phyloP scores from a whole-genome alignment of 768 basidiomycete species.

The Calvatia gigantea region DNA sequence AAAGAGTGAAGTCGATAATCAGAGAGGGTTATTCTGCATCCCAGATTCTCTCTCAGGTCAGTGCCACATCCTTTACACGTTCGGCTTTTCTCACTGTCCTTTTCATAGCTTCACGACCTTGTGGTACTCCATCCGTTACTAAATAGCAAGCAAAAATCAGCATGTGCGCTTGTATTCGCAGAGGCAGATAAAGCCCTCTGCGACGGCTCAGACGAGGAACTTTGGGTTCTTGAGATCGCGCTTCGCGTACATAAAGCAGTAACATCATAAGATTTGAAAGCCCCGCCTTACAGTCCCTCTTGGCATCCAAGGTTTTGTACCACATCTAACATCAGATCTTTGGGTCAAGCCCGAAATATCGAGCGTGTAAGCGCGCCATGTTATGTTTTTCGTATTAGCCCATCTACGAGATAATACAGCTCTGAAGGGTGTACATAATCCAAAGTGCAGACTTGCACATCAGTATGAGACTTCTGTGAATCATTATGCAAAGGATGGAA shows the following conservation, averaged over 20 bases:
- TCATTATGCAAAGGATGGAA: slow-evolving; percentile 20
- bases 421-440: not conserved
- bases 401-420: slow-evolving; percentile 11
- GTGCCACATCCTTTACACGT: slow-evolving; percentile 19
- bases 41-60: slow-evolving; percentile 85
- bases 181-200: slow-evolving; percentile 95
- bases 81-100: not conserved
- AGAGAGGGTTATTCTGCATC: slow-evolving; percentile 91
- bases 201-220: slow-evolving; percentile 95
- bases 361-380: slow-evolving; percentile 6
- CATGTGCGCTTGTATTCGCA: slow-evolving; percentile 79
- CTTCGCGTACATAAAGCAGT: slow-evolving; percentile 70
- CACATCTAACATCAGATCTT: not conserved
- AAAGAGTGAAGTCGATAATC: slow-evolving; percentile 71
- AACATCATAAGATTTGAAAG: slow-evolving; percentile 19
- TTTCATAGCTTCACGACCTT: slow-evolving; percentile 79
- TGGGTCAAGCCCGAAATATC: not conserved
- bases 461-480: slow-evolving; percentile 7
- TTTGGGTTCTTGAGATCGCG: slow-evolving; percentile 92
- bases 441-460: not conserved
- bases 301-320: no score
- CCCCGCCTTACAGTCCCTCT: no score
- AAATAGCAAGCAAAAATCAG: slow-evolving; percentile 75
- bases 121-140: slow-evolving; percentile 82
- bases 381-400: not conserved